Evolutionary conservation across 441 rosid genomes (phyloP).

Genomic region (Gossypium davidsonii): DNA sequence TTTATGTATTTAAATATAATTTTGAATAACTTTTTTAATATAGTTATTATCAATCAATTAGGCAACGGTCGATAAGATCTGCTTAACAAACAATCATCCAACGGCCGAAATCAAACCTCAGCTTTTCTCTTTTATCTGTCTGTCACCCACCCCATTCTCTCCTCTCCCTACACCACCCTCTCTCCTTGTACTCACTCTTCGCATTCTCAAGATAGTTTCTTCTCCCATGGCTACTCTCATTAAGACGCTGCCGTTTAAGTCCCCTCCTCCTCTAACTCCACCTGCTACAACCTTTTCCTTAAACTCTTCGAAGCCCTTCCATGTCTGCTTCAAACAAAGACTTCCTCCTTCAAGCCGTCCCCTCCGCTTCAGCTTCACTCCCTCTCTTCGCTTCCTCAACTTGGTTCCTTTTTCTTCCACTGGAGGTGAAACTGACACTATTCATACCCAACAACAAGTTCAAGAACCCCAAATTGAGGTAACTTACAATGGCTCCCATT

Average conservation of each 20-base stretch:
- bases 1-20: too few relatives aligned
- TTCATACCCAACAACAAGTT: constrained; percentile 40
- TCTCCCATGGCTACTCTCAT: constrained; percentile 60
- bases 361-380: constrained; percentile 23
- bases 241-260: constrained; percentile 47
- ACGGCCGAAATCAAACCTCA: constrained; percentile 23
- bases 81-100: constrained; percentile 16
- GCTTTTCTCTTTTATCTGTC: constrained; percentile 8
- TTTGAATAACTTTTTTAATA: too few relatives aligned
- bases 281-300: constrained; percentile 20
- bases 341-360: constrained; percentile 22
- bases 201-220: neutral
- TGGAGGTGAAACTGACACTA: constrained; percentile 55
- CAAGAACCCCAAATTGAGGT: constrained; percentile 63
- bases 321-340: constrained; percentile 36
- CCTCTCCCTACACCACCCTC: neutral
- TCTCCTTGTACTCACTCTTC: neutral
- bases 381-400: constrained; percentile 35
- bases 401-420: constrained; percentile 47
- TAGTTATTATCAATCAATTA: too few relatives aligned
- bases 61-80: neutral
- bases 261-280: constrained; percentile 21
- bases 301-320: constrained; percentile 25
- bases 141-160: constrained; percentile 11
- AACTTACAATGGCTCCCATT: constrained; percentile 8